Percentiles rank a stretch among this genome's conserved stretches.
These are phyloP conservation scores for Dendrostoma leiphaemia DNA, from an alignment of 2,329 filamentous ascomycete species.

Conservation along the genomic window DNA sequence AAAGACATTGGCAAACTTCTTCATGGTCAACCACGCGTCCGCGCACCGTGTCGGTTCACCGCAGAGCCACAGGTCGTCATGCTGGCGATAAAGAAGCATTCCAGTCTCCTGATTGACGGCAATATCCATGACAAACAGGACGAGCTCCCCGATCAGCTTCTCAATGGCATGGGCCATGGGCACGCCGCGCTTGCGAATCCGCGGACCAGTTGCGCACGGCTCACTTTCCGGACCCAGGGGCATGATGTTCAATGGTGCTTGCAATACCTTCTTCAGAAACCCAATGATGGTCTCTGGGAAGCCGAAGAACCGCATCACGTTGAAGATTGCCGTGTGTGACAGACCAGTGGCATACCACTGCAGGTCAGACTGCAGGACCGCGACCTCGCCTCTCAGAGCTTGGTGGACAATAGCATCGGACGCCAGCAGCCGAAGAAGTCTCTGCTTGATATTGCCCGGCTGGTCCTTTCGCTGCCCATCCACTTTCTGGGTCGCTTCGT, in stretches of 20 bases:
- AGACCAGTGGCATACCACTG: conserved; percentile 41
- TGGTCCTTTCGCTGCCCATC: conserved; percentile 8
- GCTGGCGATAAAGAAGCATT: conserved; percentile 41
- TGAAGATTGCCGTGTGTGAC: conserved; percentile 41
- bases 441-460: conserved; percentile 33
- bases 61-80: conserved; percentile 49
- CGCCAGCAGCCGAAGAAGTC: conserved; percentile 36
- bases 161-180: conserved; percentile 44
- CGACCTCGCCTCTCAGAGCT: conserved; percentile 29
- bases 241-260: conserved; percentile 42
- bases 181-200: conserved; percentile 40
- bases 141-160: conserved; percentile 45
- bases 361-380: conserved; percentile 40
- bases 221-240: conserved; percentile 27
- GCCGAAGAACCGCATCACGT: conserved; percentile 42
- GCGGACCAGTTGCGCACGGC: conserved; percentile 28
- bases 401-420: conserved; percentile 34
- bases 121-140: conserved; percentile 46
- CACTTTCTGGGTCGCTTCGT: conserved; percentile 20
- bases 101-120: conserved; percentile 42
- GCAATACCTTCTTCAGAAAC: conserved; percentile 44
- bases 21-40: conserved; percentile 41
- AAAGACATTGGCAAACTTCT: conserved; percentile 39
- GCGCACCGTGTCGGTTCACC: conserved; percentile 38
- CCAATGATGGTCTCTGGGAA: conserved; percentile 38